phyloP scores from a whole-genome alignment of 2,329 filamentous ascomycete genomes.

The Neophaeococcomyces mojaviensis region DNA sequence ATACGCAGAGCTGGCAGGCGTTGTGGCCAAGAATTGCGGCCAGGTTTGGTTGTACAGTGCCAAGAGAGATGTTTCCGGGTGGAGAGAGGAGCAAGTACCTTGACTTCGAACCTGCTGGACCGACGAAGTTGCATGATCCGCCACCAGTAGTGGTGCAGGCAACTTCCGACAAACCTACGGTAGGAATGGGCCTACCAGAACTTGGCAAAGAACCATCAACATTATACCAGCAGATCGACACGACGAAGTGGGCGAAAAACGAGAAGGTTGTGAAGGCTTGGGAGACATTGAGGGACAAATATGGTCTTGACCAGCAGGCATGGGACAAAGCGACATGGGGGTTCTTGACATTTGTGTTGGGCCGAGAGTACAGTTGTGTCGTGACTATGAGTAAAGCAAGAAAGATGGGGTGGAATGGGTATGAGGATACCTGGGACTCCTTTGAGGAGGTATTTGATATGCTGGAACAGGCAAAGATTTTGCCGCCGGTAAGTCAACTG shows the following conservation, averaged over 20 bases:
- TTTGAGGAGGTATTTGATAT: constrained; percentile 31
- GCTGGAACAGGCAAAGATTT: constrained; percentile 23
- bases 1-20: constrained; percentile 31
- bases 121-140: constrained; percentile 14
- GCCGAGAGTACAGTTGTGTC: constrained; percentile 27
- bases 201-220: constrained; percentile 17
- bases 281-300: constrained; percentile 28
- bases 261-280: constrained; percentile 34
- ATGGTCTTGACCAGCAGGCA: constrained; percentile 31
- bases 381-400: constrained; percentile 40
- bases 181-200: constrained; percentile 24
- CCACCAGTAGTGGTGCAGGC: constrained; percentile 19
- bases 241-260: constrained; percentile 35
- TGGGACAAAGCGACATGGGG: constrained; percentile 41
- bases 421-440: constrained; percentile 33
- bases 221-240: constrained; percentile 32
- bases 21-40: constrained; percentile 36
- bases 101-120: constrained; percentile 8
- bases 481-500: constrained; percentile 17
- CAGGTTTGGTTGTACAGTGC: constrained; percentile 29
- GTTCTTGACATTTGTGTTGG: constrained; percentile 38
- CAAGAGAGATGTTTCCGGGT: constrained; percentile 24
- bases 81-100: constrained; percentile 13
- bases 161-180: constrained; percentile 15
- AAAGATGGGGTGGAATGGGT: constrained; percentile 38